phyloP scores from a whole-genome alignment of 108 stramenopile species.

The Pseudonitzschia multistriata region DNA sequence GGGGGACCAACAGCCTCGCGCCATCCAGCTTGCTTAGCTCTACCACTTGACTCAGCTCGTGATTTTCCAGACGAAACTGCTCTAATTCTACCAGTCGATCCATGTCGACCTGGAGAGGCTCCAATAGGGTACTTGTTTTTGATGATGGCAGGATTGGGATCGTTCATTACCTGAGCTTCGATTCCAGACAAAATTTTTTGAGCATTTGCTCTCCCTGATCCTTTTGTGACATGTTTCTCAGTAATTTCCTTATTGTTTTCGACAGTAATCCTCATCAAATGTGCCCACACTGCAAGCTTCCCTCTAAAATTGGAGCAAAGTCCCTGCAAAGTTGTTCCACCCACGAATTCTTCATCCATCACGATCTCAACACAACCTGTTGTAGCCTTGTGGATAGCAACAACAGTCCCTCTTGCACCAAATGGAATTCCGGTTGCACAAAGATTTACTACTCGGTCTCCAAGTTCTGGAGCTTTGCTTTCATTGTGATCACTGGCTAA shows the following conservation, averaged over 20 bases:
- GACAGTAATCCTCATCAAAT: slow-evolving; percentile 74
- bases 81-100: slow-evolving; percentile 6
- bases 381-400: slow-evolving; percentile 86
- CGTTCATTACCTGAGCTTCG: slow-evolving; percentile 33
- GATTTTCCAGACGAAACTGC: slow-evolving; percentile 36
- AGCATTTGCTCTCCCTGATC: slow-evolving; percentile 60
- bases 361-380: slow-evolving; percentile 97
- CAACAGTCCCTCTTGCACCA: slow-evolving; percentile 94
- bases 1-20: slow-evolving; percentile 68
- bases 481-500: slow-evolving; percentile 67
- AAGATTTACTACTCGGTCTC: slow-evolving; percentile 93
- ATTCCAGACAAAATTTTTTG: slow-evolving; percentile 58
- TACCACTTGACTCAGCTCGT: slow-evolving; percentile 39
- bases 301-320: slow-evolving; percentile 94
- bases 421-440: slow-evolving; percentile 92
- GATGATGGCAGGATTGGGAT: background rate
- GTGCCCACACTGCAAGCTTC: slow-evolving; percentile 90
- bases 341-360: slow-evolving; percentile 98
- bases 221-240: slow-evolving; percentile 66
- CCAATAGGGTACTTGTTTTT: background rate
- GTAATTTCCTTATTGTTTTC: slow-evolving; percentile 65
- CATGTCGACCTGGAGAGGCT: slow-evolving; percentile 17
- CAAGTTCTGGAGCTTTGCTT: slow-evolving; percentile 80
- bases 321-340: slow-evolving; percentile 91
- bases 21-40: slow-evolving; percentile 51